phyloP scores from a whole-genome alignment of 2,329 filamentous ascomycete genomes.

The Fusarium sp. region DNA sequence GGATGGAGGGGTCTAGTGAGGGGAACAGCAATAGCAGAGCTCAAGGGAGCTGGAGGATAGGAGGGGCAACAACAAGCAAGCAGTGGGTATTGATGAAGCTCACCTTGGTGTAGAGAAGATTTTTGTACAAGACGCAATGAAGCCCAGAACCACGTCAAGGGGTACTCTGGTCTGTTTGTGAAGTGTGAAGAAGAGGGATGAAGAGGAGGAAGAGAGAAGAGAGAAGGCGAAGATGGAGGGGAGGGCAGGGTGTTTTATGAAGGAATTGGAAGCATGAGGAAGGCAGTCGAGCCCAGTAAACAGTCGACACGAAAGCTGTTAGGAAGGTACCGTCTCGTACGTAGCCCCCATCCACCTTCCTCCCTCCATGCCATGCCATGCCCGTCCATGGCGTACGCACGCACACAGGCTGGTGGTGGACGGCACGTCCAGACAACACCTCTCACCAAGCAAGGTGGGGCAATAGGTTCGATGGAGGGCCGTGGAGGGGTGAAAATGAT shows the following conservation, averaged over 20 bases:
- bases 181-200: slow-evolving; percentile 24
- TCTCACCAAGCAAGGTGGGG: slow-evolving; percentile 42
- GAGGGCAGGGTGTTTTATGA: slow-evolving; percentile 38
- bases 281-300: slow-evolving; percentile 35
- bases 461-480: slow-evolving; percentile 20
- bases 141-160: slow-evolving; percentile 28
- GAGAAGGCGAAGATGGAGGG: slow-evolving; percentile 19
- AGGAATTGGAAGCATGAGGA: slow-evolving; percentile 32
- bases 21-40: slow-evolving; percentile 6
- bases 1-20: slow-evolving; percentile 17
- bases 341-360: slow-evolving; percentile 13
- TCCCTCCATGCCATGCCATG: neutral
- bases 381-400: neutral
- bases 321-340: neutral
- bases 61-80: slow-evolving; percentile 27
- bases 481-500: slow-evolving; percentile 38
- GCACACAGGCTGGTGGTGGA: neutral
- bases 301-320: slow-evolving; percentile 39
- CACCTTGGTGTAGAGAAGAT: slow-evolving; percentile 37
- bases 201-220: slow-evolving; percentile 24
- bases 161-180: slow-evolving; percentile 27
- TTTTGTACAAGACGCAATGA: slow-evolving; percentile 26
- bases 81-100: slow-evolving; percentile 28
- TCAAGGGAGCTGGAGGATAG: slow-evolving; percentile 2
- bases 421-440: slow-evolving; percentile 20